These are phyloP conservation scores for Russula sp. DNA, from an alignment of 768 basidiomycete species.

Conservation along the genomic window DNA sequence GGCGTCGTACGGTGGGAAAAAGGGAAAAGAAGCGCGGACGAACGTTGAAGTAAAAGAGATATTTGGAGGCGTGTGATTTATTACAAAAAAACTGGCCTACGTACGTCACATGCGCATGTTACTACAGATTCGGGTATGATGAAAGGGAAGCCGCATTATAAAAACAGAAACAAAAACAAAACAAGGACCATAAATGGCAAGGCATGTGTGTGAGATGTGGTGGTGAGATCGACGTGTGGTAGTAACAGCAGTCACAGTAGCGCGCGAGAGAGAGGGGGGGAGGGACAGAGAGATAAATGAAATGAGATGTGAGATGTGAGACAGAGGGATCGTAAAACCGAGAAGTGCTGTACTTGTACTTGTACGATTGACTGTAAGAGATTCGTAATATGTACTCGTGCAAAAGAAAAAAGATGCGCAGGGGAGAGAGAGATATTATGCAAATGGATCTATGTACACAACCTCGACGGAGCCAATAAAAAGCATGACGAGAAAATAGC, in stretches of 20 bases:
- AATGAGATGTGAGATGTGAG: background rate
- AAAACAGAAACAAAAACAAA: background rate
- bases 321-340: background rate
- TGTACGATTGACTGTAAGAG: background rate
- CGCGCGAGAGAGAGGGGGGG: too few relatives aligned
- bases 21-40: too few relatives aligned
- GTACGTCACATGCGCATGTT: background rate
- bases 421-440: background rate
- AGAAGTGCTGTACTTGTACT: background rate
- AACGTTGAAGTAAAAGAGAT: too few relatives aligned
- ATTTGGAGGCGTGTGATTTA: too few relatives aligned
- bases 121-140: background rate
- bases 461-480: too few relatives aligned
- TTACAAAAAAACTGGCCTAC: too few relatives aligned
- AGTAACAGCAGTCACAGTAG: too few relatives aligned
- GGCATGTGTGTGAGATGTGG: background rate
- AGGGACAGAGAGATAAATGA: background rate
- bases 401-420: background rate
- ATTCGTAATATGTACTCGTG: background rate
- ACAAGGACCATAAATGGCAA: conserved; percentile 1
- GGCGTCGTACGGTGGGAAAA: too few relatives aligned
- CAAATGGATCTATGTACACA: background rate
- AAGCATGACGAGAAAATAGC: background rate
- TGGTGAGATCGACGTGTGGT: too few relatives aligned
- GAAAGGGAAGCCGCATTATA: background rate